Evolutionary conservation across 306 rosid species (phyloP).

Genomic region (Quercus parvula): DNA sequence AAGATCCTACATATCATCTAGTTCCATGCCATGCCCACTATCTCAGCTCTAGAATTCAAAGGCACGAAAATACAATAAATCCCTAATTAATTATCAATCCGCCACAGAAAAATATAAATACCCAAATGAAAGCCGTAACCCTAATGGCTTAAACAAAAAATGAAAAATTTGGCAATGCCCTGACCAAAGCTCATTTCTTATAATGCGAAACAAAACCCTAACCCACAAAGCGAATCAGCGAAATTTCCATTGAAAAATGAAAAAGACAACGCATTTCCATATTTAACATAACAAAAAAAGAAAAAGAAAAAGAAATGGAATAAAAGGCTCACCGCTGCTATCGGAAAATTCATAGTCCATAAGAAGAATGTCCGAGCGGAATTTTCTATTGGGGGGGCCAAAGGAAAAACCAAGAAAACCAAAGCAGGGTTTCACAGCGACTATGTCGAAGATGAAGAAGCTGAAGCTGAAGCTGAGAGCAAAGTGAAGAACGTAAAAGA

Average conservation of each 20-base stretch:
- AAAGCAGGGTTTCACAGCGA: no score
- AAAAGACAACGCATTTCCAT: background rate
- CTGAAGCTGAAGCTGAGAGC: background rate
- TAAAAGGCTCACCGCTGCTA: conserved; percentile 35
- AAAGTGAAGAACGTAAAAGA: background rate
- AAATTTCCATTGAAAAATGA: background rate
- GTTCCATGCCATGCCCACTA: conserved; percentile 1
- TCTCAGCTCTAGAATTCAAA: background rate
- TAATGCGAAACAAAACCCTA: conserved; percentile 18
- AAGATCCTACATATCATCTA: background rate
- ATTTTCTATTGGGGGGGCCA: background rate
- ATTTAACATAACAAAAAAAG: no score
- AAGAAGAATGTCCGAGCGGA: background rate
- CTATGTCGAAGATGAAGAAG: background rate
- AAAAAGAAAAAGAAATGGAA: no score
- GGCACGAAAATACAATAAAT: background rate
- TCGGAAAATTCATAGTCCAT: conserved; percentile 30
- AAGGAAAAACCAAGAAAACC: background rate
- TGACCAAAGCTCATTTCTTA: background rate
- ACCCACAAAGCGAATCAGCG: conserved; percentile 8
- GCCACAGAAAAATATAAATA: no score
- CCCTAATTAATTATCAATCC: background rate
- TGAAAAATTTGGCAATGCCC: background rate
- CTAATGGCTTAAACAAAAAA: background rate
- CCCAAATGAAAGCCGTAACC: conserved; percentile 4